These are phyloP conservation scores for Colletotrichum magnum DNA, from an alignment of 2,329 filamentous ascomycete genomes.

Conservation along the genomic window DNA sequence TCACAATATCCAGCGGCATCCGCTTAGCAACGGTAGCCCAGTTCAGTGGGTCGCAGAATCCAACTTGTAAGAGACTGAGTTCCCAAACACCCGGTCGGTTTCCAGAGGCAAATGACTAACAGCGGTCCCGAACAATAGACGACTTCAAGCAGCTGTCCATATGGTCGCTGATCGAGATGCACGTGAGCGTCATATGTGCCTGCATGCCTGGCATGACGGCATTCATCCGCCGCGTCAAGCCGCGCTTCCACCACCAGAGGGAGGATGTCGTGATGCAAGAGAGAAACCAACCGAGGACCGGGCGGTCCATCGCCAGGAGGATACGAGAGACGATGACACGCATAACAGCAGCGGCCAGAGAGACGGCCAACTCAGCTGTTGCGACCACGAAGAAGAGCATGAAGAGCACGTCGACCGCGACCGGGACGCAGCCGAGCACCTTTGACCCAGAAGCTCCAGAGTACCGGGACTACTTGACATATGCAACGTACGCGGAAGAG, in stretches of 20 bases:
- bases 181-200: constrained; percentile 33
- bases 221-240: constrained; percentile 25
- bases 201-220: constrained; percentile 35
- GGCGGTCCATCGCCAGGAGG: background rate
- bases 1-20: constrained; percentile 23
- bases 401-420: constrained; percentile 5
- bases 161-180: constrained; percentile 34
- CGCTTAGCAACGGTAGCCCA: constrained; percentile 16
- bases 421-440: background rate
- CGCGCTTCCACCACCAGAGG: background rate
- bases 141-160: constrained; percentile 22
- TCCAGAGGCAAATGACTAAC: background rate
- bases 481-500: constrained; percentile 5
- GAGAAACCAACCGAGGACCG: constrained; percentile 2
- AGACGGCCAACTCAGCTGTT: background rate
- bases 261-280: background rate
- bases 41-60: constrained; percentile 22
- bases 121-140: background rate
- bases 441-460: background rate
- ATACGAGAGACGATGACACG: constrained; percentile 8
- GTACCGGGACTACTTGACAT: constrained; percentile 11
- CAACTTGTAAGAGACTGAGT: constrained; percentile 11
- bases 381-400: background rate
- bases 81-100: background rate
- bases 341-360: background rate